Evolutionary conservation across 2,329 filamentous ascomycete genomes (phyloP).

Genomic region (Sporothrix globosa): DNA sequence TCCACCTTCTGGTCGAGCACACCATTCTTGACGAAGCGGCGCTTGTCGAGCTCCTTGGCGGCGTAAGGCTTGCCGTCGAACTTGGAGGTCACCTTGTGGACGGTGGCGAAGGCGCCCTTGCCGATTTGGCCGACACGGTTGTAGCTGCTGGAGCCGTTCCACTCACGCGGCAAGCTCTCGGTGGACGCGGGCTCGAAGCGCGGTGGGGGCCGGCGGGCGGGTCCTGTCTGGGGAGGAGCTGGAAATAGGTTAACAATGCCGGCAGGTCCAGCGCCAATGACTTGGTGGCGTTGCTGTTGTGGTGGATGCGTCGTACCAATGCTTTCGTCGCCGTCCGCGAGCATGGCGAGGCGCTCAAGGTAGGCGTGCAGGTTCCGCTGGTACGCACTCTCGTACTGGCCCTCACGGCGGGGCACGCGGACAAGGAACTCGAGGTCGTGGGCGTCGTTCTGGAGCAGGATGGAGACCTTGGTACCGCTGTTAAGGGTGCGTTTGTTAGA

Average conservation of each 20-base stretch:
- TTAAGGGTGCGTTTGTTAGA: slow-evolving; percentile 62
- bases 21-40: slow-evolving; percentile 89
- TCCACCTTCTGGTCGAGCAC: slow-evolving; percentile 88
- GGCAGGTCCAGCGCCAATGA: slow-evolving; percentile 52
- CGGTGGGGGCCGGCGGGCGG: slow-evolving; percentile 28
- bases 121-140: slow-evolving; percentile 82
- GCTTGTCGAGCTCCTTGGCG: slow-evolving; percentile 93
- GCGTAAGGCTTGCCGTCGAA: slow-evolving; percentile 82
- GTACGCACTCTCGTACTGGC: slow-evolving; percentile 66
- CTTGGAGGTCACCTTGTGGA: slow-evolving; percentile 87
- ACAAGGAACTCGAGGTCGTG: slow-evolving; percentile 79
- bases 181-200: slow-evolving; percentile 40
- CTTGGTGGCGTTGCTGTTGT: slow-evolving; percentile 40
- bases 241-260: slow-evolving; percentile 50
- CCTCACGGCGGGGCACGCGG: slow-evolving; percentile 76
- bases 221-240: not conserved
- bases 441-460: slow-evolving; percentile 58
- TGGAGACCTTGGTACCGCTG: slow-evolving; percentile 72
- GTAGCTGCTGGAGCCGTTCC: slow-evolving; percentile 83
- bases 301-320: slow-evolving; percentile 14
- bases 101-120: slow-evolving; percentile 91
- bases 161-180: slow-evolving; percentile 59
- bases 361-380: slow-evolving; percentile 70
- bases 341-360: slow-evolving; percentile 50
- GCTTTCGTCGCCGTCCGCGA: slow-evolving; percentile 36